These are phyloP conservation scores for Lepidium didymum DNA, from an alignment of 345 rosid species.

Conservation along the genomic window DNA sequence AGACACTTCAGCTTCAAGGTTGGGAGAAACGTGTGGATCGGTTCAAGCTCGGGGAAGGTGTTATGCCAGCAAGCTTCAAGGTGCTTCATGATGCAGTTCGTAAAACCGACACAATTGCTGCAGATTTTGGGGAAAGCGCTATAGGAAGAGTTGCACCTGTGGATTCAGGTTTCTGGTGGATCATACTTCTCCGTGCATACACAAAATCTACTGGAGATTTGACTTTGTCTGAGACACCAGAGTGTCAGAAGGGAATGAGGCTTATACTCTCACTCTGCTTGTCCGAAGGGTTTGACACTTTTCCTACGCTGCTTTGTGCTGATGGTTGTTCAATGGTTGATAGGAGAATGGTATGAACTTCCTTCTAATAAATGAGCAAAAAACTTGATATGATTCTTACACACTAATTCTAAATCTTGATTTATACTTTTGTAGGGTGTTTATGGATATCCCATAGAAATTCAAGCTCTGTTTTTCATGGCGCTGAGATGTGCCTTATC, in stretches of 20 bases:
- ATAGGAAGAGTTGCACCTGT: constrained; percentile 82
- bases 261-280: constrained; percentile 57
- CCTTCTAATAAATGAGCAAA: neutral
- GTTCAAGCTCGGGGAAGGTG: constrained; percentile 79
- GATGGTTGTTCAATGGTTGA: constrained; percentile 79
- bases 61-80: constrained; percentile 79
- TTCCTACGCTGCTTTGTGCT: constrained; percentile 70
- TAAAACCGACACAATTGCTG: constrained; percentile 50
- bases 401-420: neutral
- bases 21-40: constrained; percentile 69
- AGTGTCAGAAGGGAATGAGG: constrained; percentile 70
- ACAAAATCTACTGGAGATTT: constrained; percentile 70
- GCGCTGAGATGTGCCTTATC: constrained; percentile 53
- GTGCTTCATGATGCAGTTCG: constrained; percentile 68
- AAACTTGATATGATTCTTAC: neutral
- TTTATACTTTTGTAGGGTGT: constrained; percentile 45
- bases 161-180: constrained; percentile 89
- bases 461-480: constrained; percentile 75
- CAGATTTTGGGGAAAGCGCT: constrained; percentile 76
- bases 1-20: constrained; percentile 67
- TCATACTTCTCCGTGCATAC: constrained; percentile 75
- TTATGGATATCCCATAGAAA: constrained; percentile 79
- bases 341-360: constrained; percentile 63
- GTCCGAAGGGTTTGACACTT: constrained; percentile 77
- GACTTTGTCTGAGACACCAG: constrained; percentile 52